Base-by-base conservation (phyloP, 495 filamentous ascomycete genomes). In the Podospora fimiseda region DNA sequence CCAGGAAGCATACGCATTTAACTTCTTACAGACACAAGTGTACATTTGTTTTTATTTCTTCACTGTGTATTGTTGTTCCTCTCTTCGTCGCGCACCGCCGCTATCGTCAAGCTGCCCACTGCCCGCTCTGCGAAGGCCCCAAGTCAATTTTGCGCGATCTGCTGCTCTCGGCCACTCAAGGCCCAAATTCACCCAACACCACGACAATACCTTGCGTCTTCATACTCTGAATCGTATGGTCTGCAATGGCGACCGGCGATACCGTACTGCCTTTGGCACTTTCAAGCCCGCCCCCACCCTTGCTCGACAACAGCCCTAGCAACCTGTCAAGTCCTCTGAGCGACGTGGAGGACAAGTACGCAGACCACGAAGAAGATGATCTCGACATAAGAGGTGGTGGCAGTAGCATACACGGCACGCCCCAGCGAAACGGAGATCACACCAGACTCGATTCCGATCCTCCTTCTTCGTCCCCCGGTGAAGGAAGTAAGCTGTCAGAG, bases 321-420 rank as follows among this genome's bases (percentile, higher is more conserved):
- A 65, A 64, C 57, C 50, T 70, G 19, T 80, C 77, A 50, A 80
- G 77, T 66, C 94, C 90, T 66, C 77, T 98, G 58, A 98, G 93
- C 73, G 93, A 97, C 55, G 86, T 93, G 50, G 91, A 90, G 63
- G 90, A 96, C 57, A 78, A 78, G 56, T 75, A 79, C 42, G 63
- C 56, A 15, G 73, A 75, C 16, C 70, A 68, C 53, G 75, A 77
- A 14, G 74, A 74, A 18, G 58, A 65, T 47, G 74, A 75, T 22
- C 39, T 69, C 30, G 69, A 65, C 38, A 75, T 81, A 51, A 56
- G 42, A 19, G 57, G 52, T 7, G 16, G 53, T 41, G 45, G 42
- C 15, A 53, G 50, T 11, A 53, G 36, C 14, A 45, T 23, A 2
- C 57, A 47, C 39, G 44, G 48, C 15, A 77, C 76, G 5, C 81